Evolutionary conservation across 768 basidiomycete genomes (phyloP), one percentile per base, ranked within the genome.

Genomic region (Xerocomus potaroensis): DNA sequence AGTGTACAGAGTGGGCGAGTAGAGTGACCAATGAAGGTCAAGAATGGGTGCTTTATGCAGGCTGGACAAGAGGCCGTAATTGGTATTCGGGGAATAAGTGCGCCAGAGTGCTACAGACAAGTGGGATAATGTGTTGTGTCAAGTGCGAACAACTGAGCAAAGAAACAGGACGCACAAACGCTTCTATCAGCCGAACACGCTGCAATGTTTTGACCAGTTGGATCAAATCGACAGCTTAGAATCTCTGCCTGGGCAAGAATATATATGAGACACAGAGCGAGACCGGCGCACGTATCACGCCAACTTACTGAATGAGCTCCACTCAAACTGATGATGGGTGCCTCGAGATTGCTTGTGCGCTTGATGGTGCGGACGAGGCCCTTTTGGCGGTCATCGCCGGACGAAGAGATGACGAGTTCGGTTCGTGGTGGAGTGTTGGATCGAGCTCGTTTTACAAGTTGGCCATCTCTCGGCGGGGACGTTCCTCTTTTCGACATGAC

Each of bases 141-240:
- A 42, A 40, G 11, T 49, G 18, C 46, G 50, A 23, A 41, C 21
- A 26, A 30, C 24, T 23, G 23, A 24, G 27, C 27, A 1, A 46
- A 16, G 24, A 5, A 18, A 19, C 18, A 35, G 3, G 30, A 81
- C 91, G 66, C 58, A 91, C 93, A 95, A 53, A 98, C 84, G 53
- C 84, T 84, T 58, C 90, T 75, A 69, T 99, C 95, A 2, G 87
- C 78, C 12, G 91, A 93, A 61, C 87, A 91, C 8, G 92, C 92
- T 32, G 95, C 96, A 48, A 98, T 82, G 55, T 89, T 90, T 64
- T 94, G 86, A 4, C 96, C 96, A 3, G 87, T 87, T 12, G 93
- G 91, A 60, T 95, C 91, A 63, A 98, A 98, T 56, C 91, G 79
- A 71, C 92, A 91, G 55, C 88, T 88, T 53, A 94, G 54, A 51